These are phyloP conservation scores for Saccharomyces hybrid DNA, from an alignment of 1,139 yeast genomes.

Conservation along the genomic window DNA sequence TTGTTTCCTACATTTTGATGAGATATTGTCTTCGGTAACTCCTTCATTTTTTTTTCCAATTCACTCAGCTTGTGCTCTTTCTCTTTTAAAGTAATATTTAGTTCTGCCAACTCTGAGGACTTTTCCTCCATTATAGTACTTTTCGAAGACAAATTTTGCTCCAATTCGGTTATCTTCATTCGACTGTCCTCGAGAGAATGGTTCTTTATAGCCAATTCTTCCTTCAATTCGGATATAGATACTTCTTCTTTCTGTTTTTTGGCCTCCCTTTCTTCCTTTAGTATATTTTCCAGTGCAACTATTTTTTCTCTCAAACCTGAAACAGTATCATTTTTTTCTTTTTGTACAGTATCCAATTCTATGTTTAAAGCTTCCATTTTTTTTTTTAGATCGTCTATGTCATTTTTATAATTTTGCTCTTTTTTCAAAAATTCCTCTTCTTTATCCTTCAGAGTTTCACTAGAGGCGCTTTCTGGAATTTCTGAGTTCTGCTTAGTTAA, in stretches of 20 bases:
- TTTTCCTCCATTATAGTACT: neutral
- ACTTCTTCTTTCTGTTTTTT: constrained; percentile 19
- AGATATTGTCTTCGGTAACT: neutral
- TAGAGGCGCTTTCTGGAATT: constrained; percentile 3
- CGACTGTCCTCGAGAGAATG: neutral
- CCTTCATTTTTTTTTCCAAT: constrained; percentile 1
- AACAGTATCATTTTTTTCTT: constrained; percentile 1
- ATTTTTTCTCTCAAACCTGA: neutral
- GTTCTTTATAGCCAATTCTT: neutral
- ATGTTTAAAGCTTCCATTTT: constrained; percentile 3
- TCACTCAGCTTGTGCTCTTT: constrained; percentile 10
- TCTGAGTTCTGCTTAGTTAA: constrained; percentile 21
- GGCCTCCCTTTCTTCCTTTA: constrained; percentile 13
- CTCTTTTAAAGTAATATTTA: constrained; percentile 8
- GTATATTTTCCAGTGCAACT: constrained; percentile 7
- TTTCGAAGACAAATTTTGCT: neutral
- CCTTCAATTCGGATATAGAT: neutral
- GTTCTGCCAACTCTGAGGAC: neutral
- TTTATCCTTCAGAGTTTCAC: constrained; percentile 2
- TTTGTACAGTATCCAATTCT: neutral
- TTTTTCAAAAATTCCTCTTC: constrained; percentile 9
- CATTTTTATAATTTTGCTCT: constrained; percentile 14
- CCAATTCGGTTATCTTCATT: neutral
- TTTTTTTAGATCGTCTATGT: constrained; percentile 3
- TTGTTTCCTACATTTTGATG: constrained; percentile 8